These are phyloP conservation scores for Aureobasidium sp. DNA, from an alignment of 2,329 filamentous ascomycete species.

Conservation along the genomic window DNA sequence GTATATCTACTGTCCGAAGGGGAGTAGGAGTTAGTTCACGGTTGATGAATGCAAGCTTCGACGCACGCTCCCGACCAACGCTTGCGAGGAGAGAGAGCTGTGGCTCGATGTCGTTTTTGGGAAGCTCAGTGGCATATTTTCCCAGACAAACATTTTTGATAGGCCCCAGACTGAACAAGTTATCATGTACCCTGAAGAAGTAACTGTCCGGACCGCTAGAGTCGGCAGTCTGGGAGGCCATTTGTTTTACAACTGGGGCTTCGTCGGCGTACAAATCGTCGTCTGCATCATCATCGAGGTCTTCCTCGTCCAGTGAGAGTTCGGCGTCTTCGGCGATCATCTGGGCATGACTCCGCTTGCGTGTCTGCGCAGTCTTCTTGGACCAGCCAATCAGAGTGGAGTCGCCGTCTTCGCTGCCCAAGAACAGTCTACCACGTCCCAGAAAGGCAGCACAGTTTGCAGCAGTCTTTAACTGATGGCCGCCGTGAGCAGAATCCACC, in stretches of 20 bases:
- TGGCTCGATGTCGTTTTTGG: constrained; percentile 17
- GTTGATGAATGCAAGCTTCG: constrained; percentile 67
- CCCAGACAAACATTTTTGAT: constrained; percentile 68
- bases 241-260: constrained; percentile 30
- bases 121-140: constrained; percentile 33
- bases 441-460: constrained; percentile 64
- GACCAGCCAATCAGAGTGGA: constrained; percentile 76
- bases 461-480: constrained; percentile 49
- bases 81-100: constrained; percentile 46
- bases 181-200: constrained; percentile 68
- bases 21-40: constrained; percentile 66
- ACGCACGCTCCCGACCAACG: constrained; percentile 56
- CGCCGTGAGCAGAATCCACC: constrained; percentile 55
- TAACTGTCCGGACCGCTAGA: constrained; percentile 53
- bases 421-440: constrained; percentile 61
- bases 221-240: constrained; percentile 27
- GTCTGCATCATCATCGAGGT: constrained; percentile 48
- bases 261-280: constrained; percentile 58
- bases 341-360: constrained; percentile 55
- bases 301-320: constrained; percentile 46
- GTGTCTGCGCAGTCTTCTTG: constrained; percentile 52
- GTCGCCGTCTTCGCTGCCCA: constrained; percentile 77
- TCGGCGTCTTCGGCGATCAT: constrained; percentile 44
- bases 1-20: constrained; percentile 61
- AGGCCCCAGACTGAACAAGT: constrained; percentile 67